These are phyloP conservation scores for Talaromyces sp. DNA, from an alignment of 2,329 filamentous ascomycete genomes.

Conservation along the genomic window DNA sequence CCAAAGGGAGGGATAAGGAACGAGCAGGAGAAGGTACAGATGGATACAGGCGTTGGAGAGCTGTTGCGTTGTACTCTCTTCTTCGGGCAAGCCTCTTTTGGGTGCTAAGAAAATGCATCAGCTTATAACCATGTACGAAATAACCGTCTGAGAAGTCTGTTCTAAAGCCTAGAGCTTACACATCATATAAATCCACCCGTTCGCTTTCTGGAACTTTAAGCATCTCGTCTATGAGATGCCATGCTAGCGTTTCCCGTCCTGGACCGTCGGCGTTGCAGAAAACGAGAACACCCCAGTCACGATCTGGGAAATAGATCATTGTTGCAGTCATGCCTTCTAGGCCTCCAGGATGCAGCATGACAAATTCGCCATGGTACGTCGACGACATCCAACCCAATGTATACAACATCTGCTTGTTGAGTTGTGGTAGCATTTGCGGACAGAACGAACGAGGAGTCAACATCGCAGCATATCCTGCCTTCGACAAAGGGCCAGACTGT, in stretches of 20 bases:
- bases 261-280: slow-evolving; percentile 19
- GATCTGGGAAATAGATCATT: slow-evolving; percentile 18
- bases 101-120: neutral
- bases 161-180: slow-evolving; percentile 3
- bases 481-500: slow-evolving; percentile 11
- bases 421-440: slow-evolving; percentile 14
- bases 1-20: slow-evolving; percentile 6
- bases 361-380: slow-evolving; percentile 18
- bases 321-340: slow-evolving; percentile 21
- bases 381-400: slow-evolving; percentile 21
- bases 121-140: neutral
- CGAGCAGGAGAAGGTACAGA: slow-evolving; percentile 5
- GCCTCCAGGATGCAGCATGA: slow-evolving; percentile 21
- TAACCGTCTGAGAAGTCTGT: neutral
- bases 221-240: slow-evolving; percentile 21
- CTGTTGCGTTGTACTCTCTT: slow-evolving; percentile 7
- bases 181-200: slow-evolving; percentile 15
- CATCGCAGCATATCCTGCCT: slow-evolving; percentile 15
- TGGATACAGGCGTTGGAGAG: slow-evolving; percentile 10
- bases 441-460: slow-evolving; percentile 10
- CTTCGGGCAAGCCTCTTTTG: slow-evolving; percentile 5
- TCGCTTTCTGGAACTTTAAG: slow-evolving; percentile 14
- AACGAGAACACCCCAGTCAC: slow-evolving; percentile 18
- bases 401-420: slow-evolving; percentile 13
- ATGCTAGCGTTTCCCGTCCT: slow-evolving; percentile 13